These are phyloP conservation scores for Lactarius sanguifluus DNA, from an alignment of 768 basidiomycete species.

Conservation along the genomic window DNA sequence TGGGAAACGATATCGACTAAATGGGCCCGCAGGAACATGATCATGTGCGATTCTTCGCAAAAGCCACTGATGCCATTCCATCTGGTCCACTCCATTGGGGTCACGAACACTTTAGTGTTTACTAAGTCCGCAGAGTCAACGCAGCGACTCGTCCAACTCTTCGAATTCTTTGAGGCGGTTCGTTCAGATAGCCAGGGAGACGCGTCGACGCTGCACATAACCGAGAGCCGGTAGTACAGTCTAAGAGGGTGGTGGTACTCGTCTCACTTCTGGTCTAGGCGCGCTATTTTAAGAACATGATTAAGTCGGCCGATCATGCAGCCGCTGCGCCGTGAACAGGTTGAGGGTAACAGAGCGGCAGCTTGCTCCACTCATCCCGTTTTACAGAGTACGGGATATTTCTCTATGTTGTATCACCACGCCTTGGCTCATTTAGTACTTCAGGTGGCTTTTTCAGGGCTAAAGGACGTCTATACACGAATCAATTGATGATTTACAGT, in stretches of 20 bases:
- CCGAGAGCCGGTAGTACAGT: slow-evolving; percentile 39
- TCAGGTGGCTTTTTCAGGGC: slow-evolving; percentile 22
- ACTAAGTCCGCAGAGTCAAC: slow-evolving; percentile 96
- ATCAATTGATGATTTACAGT: not conserved
- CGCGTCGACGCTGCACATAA: slow-evolving; percentile 29
- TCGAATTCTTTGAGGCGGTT: slow-evolving; percentile 75
- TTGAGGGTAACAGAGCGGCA: slow-evolving; percentile 10
- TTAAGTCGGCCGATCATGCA: slow-evolving; percentile 21
- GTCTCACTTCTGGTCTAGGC: slow-evolving; percentile 12
- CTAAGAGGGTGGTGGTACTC: slow-evolving; percentile 40
- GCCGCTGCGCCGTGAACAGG: slow-evolving; percentile 12
- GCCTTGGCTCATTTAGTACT: not conserved
- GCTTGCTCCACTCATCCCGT: slow-evolving; percentile 19
- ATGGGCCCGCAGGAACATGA: slow-evolving; percentile 68
- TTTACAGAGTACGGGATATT: slow-evolving; percentile 24
- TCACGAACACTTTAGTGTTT: slow-evolving; percentile 82
- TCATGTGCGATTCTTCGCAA: slow-evolving; percentile 70
- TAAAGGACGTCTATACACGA: slow-evolving; percentile 21
- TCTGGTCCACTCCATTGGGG: slow-evolving; percentile 61
- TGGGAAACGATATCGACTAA: slow-evolving; percentile 5
- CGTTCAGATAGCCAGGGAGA: slow-evolving; percentile 30
- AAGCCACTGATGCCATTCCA: slow-evolving; percentile 92
- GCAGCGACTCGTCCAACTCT: slow-evolving; percentile 71
- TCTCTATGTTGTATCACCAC: not conserved
- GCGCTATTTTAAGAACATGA: slow-evolving; percentile 28